These are phyloP conservation scores for Lophium mytilinum DNA, from an alignment of 495 filamentous ascomycete species.

Conservation along the genomic window DNA sequence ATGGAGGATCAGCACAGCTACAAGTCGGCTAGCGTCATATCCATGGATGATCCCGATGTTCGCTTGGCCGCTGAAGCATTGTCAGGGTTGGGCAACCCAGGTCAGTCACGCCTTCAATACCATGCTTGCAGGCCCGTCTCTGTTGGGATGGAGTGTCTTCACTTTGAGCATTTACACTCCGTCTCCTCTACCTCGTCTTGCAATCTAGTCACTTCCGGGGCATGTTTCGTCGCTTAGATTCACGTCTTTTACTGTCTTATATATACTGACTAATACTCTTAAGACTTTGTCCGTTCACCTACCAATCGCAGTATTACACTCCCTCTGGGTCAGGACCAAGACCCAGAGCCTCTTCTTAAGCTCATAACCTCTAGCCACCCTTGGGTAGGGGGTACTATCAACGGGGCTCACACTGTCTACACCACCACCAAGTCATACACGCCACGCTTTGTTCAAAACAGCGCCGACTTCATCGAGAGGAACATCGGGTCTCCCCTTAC, in stretches of 20 bases:
- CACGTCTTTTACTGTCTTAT: background rate
- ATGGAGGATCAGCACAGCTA: background rate
- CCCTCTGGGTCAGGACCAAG: constrained; percentile 26
- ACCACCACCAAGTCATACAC: constrained; percentile 77
- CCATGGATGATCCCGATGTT: constrained; percentile 77
- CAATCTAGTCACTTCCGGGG: no score
- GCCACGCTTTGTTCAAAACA: constrained; percentile 65
- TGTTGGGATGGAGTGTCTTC: background rate
- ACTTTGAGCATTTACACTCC: no score
- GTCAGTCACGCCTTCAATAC: constrained; percentile 38
- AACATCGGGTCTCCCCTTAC: constrained; percentile 72
- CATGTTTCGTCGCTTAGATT: background rate
- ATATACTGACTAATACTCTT: constrained; percentile 5
- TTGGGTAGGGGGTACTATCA: constrained; percentile 69
- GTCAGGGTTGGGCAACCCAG: constrained; percentile 66
- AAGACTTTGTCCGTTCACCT: constrained; percentile 52
- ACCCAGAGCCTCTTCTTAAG: constrained; percentile 66
- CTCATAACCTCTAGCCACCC: constrained; percentile 75
- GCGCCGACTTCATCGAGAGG: constrained; percentile 78
- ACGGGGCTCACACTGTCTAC: constrained; percentile 73
- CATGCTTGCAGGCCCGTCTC: constrained; percentile 12
- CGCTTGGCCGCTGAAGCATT: constrained; percentile 78
- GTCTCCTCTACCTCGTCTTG: no score
- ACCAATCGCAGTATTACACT: constrained; percentile 34
- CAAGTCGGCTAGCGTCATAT: constrained; percentile 36